These are phyloP conservation scores for Fusarium nodosum DNA, from an alignment of 2,329 filamentous ascomycete species.

Conservation along the genomic window DNA sequence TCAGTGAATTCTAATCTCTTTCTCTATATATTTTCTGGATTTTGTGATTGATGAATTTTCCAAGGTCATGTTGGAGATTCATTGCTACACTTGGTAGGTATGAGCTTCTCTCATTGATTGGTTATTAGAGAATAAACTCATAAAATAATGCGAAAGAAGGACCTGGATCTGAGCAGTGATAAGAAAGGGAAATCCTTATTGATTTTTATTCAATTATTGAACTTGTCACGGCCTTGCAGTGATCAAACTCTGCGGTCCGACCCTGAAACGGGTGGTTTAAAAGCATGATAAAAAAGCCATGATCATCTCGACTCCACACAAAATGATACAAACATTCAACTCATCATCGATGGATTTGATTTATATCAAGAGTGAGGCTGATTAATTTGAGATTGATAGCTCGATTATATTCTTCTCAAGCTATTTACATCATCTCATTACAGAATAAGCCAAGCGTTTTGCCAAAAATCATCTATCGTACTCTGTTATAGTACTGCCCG, in stretches of 20 bases:
- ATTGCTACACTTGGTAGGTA: background rate
- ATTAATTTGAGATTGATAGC: accelerated
- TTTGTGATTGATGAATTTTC: background rate
- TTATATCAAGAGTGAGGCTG: background rate
- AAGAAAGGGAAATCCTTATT: accelerated
- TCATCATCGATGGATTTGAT: background rate
- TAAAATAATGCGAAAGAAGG: background rate
- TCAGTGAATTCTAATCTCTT: background rate
- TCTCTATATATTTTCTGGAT: background rate
- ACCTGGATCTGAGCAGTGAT: too few relatives aligned
- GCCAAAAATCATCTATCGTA: conserved; percentile 26
- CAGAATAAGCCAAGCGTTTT: too few relatives aligned
- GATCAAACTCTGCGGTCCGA: background rate
- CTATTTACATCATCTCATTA: background rate
- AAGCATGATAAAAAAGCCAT: conserved; percentile 14
- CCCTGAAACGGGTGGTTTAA: background rate
- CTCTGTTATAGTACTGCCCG: conserved; percentile 59
- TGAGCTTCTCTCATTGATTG: background rate
- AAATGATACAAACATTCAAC: background rate
- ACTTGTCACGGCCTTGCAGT: accelerated
- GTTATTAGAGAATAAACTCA: too few relatives aligned
- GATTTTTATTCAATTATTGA: accelerated
- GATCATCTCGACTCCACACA: background rate
- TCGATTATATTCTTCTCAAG: background rate
- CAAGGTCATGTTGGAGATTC: background rate